These are phyloP conservation scores for Erigeron canadensis DNA, from an alignment of 129 eudicot genomes.

Conservation along the genomic window DNA sequence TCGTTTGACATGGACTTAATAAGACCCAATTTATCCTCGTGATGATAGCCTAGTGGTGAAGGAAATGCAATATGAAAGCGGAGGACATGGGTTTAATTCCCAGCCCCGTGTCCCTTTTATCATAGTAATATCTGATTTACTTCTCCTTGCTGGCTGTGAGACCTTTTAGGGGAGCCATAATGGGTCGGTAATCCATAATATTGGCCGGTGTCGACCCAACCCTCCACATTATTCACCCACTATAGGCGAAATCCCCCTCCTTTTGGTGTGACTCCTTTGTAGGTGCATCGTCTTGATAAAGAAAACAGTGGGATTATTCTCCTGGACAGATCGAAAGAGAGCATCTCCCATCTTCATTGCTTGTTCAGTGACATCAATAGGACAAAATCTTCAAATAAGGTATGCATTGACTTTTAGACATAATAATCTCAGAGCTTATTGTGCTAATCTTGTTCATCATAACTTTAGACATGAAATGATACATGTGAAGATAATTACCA, in stretches of 20 bases:
- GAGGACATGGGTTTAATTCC: too few relatives aligned
- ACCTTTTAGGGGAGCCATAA: too few relatives aligned
- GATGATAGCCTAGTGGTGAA: too few relatives aligned
- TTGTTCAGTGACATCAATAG: slow-evolving; percentile 53
- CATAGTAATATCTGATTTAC: too few relatives aligned
- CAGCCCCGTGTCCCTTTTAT: too few relatives aligned
- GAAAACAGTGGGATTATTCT: slow-evolving; percentile 85
- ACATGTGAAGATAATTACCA: slow-evolving; percentile 61
- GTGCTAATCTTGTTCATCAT: slow-evolving; percentile 8
- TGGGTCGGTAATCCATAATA: too few relatives aligned
- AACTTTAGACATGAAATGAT: slow-evolving; percentile 55
- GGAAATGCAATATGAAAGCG: too few relatives aligned
- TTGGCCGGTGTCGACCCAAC: background rate
- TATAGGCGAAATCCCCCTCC: background rate
- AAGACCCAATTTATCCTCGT: too few relatives aligned
- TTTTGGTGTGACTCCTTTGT: slow-evolving; percentile 16
- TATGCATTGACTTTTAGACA: slow-evolving; percentile 22
- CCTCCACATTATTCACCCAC: background rate
- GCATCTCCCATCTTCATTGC: slow-evolving; percentile 63
- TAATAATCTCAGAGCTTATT: background rate
- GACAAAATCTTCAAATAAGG: slow-evolving; percentile 53
- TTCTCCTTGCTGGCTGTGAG: too few relatives aligned
- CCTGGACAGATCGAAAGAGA: slow-evolving; percentile 88
- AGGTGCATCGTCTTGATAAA: slow-evolving; percentile 98
- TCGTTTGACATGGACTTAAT: background rate